These are phyloP conservation scores for Stagonosporopsis vannaccii DNA, from an alignment of 2,329 filamentous ascomycete species.

Conservation along the genomic window DNA sequence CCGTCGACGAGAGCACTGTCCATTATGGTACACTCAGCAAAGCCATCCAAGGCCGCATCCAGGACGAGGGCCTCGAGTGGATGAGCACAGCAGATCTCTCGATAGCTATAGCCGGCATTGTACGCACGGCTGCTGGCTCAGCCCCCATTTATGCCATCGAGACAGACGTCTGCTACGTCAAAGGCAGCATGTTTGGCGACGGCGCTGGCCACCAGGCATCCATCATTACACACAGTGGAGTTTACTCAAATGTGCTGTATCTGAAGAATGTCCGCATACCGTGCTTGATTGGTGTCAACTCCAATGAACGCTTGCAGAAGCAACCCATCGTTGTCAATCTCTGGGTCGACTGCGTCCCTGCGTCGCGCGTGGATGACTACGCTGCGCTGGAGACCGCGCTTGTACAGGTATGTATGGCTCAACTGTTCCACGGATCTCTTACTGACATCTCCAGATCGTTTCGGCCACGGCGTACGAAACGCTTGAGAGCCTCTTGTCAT, in stretches of 20 bases:
- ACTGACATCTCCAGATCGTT: constrained; percentile 48
- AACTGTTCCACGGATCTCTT: background rate
- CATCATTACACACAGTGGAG: constrained; percentile 29
- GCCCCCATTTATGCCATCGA: constrained; percentile 52
- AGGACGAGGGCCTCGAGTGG: constrained; percentile 34
- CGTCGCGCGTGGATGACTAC: constrained; percentile 59
- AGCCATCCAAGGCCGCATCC: constrained; percentile 61
- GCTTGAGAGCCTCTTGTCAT: constrained; percentile 54
- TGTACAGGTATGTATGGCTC: constrained; percentile 61
- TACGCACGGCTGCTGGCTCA: constrained; percentile 35
- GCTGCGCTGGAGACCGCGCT: constrained; percentile 65
- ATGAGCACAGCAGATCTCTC: constrained; percentile 34
- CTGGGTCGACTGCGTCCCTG: constrained; percentile 63
- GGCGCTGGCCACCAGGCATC: constrained; percentile 61
- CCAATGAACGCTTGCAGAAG: constrained; percentile 70
- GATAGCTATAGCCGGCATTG: constrained; percentile 21
- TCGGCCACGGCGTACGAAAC: constrained; percentile 56
- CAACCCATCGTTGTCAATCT: constrained; percentile 72
- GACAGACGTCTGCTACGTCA: constrained; percentile 67
- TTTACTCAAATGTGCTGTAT: constrained; percentile 50
- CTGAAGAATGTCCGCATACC: constrained; percentile 68
- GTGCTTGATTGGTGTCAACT: constrained; percentile 75
- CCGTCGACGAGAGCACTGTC: constrained; percentile 72
- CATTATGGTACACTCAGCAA: constrained; percentile 79
- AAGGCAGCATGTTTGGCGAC: constrained; percentile 71